phyloP scores from a whole-genome alignment of 345 rosid species.

The Hibiscus syriacus region DNA sequence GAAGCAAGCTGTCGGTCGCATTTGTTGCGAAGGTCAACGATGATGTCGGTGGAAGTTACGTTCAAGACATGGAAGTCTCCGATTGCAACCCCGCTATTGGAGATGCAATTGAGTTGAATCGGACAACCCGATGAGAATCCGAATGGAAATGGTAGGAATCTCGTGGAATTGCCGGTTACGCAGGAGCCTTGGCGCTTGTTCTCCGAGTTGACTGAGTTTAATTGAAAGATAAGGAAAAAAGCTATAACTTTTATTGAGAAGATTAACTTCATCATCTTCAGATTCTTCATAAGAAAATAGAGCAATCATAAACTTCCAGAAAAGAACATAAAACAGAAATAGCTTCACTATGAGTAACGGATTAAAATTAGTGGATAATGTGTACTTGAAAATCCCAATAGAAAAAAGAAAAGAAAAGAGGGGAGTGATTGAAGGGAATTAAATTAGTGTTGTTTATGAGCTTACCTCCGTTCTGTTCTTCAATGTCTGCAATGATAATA shows the following conservation, averaged over 20 bases:
- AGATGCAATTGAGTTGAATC: conserved; percentile 36
- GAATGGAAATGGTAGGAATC: conserved; percentile 49
- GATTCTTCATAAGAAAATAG: conserved; percentile 1
- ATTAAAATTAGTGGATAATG: background rate
- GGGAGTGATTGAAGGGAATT: conserved; percentile 5
- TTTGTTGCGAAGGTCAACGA: conserved; percentile 29
- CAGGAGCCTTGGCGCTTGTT: conserved; percentile 22
- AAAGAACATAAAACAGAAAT: background rate
- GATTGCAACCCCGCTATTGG: conserved; percentile 11
- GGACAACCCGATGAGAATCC: conserved; percentile 51
- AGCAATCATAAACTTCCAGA: conserved; percentile 21
- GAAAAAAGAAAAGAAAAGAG: background rate
- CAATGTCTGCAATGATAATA: conserved; percentile 16
- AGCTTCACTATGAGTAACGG: conserved; percentile 3
- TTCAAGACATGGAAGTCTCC: conserved; percentile 45
- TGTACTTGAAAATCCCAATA: background rate
- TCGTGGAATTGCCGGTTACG: conserved; percentile 18
- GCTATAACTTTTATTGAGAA: background rate
- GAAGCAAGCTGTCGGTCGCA: conserved; percentile 32
- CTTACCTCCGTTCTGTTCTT: conserved; percentile 11
- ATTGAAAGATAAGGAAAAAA: background rate
- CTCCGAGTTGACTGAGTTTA: conserved; percentile 12
- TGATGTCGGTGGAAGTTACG: conserved; percentile 37
- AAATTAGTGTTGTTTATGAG: conserved; percentile 5
- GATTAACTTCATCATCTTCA: conserved; percentile 17